phyloP scores from a whole-genome alignment of 306 rosid genomes.

The Styphnolobium japonicum region DNA sequence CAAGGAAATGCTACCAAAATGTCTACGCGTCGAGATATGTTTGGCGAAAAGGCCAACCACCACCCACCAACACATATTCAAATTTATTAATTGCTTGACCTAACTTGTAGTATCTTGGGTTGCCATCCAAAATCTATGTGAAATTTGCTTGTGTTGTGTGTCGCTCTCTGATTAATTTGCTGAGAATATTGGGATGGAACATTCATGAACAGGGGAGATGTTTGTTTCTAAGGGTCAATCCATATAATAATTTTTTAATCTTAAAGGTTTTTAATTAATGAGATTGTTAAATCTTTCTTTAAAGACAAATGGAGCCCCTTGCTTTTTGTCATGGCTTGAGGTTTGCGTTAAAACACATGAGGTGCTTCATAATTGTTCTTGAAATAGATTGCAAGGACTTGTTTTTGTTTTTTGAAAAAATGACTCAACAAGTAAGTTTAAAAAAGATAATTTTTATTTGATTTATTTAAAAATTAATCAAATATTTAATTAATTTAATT shows the following conservation, averaged over 20 bases:
- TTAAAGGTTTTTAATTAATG: too few relatives aligned
- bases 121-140: not conserved
- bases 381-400: too few relatives aligned
- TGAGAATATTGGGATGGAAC: not conserved
- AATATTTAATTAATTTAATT: too few relatives aligned
- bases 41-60: conserved; percentile 20
- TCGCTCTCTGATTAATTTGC: not conserved
- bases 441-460: too few relatives aligned
- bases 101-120: not conserved
- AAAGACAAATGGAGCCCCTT: too few relatives aligned
- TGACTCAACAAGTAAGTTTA: too few relatives aligned
- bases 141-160: not conserved
- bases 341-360: too few relatives aligned
- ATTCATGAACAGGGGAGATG: not conserved
- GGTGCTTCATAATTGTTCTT: too few relatives aligned
- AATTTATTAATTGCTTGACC: not conserved
- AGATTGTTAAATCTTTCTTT: too few relatives aligned
- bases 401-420: too few relatives aligned
- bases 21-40: not conserved
- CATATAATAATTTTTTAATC: not conserved
- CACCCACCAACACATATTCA: not conserved
- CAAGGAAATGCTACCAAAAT: not conserved
- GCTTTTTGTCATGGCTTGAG: too few relatives aligned
- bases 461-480: too few relatives aligned
- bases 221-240: not conserved